Evolutionary conservation across 2,329 filamentous ascomycete genomes (phyloP).

Genomic region (Trichoderma semiorbis): DNA sequence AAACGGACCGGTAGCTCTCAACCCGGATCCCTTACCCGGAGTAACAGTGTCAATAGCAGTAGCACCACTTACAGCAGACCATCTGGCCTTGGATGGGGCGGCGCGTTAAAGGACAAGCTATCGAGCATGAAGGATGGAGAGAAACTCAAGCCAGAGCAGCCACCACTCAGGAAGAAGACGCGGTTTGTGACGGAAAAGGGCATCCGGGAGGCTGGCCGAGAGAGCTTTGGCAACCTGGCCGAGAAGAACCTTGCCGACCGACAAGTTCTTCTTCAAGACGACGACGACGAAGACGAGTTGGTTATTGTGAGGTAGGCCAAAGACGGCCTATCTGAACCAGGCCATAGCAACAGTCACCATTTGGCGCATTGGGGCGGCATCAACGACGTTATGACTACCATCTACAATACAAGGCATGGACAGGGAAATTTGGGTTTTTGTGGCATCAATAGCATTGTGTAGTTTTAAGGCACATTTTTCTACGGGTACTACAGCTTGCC

Average conservation of each 20-base stretch:
- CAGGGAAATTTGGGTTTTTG: not conserved
- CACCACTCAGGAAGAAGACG: slow-evolving; percentile 66
- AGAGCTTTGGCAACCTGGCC: slow-evolving; percentile 60
- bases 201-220: slow-evolving; percentile 71
- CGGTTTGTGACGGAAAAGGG: slow-evolving; percentile 76
- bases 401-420: slow-evolving; percentile 9
- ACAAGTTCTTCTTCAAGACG: slow-evolving; percentile 37
- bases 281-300: slow-evolving; percentile 50
- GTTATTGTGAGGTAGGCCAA: slow-evolving; percentile 40
- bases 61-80: slow-evolving; percentile 14
- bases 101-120: slow-evolving; percentile 52
- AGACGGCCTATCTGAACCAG: not conserved
- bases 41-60: slow-evolving; percentile 21
- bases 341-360: not conserved
- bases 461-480: not conserved
- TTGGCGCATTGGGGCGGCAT: not conserved
- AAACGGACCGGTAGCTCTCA: slow-evolving; percentile 54
- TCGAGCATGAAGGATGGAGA: slow-evolving; percentile 61
- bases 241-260: slow-evolving; percentile 40
- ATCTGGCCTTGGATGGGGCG: slow-evolving; percentile 54
- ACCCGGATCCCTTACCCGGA: slow-evolving; percentile 28
- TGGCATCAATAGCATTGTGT: slow-evolving; percentile 10
- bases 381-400: slow-evolving; percentile 13
- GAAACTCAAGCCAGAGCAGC: slow-evolving; percentile 37
- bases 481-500: not conserved